Conservation (phyloP, 116 monocot species). For the Phalaenopsis hybrid region DNA sequence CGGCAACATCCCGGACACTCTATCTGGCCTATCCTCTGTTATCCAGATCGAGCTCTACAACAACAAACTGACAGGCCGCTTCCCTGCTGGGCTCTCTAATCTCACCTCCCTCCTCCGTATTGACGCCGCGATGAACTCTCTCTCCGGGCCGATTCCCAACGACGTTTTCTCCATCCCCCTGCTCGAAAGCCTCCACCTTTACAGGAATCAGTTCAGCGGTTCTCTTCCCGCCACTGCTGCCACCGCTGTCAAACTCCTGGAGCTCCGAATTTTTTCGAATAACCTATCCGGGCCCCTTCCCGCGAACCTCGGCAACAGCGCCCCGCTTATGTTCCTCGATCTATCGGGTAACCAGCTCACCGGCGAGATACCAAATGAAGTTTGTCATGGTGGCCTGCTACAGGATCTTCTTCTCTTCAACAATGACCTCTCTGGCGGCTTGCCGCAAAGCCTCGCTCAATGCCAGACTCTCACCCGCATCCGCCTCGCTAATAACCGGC, state of each 20-base stretch:
- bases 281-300: conserved; percentile 12
- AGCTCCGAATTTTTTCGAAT: conserved; percentile 16
- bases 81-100: conserved; percentile 15
- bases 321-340: conserved; percentile 12
- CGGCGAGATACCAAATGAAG: conserved; percentile 12
- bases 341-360: conserved; percentile 14
- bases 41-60: conserved; percentile 20
- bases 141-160: conserved; percentile 11
- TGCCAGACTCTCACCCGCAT: conserved; percentile 12
- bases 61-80: conserved; percentile 8
- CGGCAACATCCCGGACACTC: conserved; percentile 3
- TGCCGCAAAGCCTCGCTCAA: conserved; percentile 9
- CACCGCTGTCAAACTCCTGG: neutral
- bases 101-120: conserved; percentile 4
- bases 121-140: conserved; percentile 15
- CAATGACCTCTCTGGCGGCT: conserved; percentile 11
- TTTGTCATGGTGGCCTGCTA: conserved; percentile 7
- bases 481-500: conserved; percentile 10
- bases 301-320: conserved; percentile 8
- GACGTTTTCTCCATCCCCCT: conserved; percentile 9
- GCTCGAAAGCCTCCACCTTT: conserved; percentile 16
- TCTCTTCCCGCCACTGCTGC: neutral
- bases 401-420: conserved; percentile 14
- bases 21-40: conserved; percentile 4
- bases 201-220: conserved; percentile 16